phyloP scores from a whole-genome alignment of 179 eudicot genomes.

The Heliamphora ciliata region DNA sequence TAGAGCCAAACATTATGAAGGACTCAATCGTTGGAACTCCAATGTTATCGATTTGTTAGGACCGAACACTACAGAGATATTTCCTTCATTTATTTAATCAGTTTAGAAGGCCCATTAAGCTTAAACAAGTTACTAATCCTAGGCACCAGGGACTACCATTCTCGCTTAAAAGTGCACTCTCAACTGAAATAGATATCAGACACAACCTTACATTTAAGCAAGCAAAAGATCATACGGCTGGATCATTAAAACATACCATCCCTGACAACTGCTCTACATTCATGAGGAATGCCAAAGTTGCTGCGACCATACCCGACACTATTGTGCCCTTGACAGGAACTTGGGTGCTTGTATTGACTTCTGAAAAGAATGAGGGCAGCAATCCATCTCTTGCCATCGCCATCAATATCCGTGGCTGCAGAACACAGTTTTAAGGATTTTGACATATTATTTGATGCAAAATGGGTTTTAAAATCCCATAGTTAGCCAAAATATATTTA shows the following conservation, averaged over 20 bases:
- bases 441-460: not conserved
- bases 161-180: not conserved
- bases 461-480: not conserved
- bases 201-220: not conserved
- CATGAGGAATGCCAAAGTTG: conserved; percentile 73
- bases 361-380: conserved; percentile 84
- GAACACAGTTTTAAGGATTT: conserved; percentile 17
- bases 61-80: not conserved
- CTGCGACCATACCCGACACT: conserved; percentile 63
- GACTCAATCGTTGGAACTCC: not conserved
- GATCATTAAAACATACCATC: conserved; percentile 51
- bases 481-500: not conserved
- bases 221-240: conserved; percentile 2
- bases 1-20: not conserved
- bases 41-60: not conserved
- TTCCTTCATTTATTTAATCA: not conserved
- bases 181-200: not conserved
- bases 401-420: conserved; percentile 91
- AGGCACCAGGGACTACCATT: not conserved
- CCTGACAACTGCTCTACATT: conserved; percentile 88
- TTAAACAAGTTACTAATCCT: not conserved
- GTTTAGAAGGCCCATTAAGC: not conserved
- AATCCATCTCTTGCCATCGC: conserved; percentile 98
- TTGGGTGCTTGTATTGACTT: conserved; percentile 62
- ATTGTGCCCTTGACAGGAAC: conserved; percentile 88